Base-by-base conservation (phyloP, 192 early-diverging fungal species). In the Backusella westeae region DNA sequence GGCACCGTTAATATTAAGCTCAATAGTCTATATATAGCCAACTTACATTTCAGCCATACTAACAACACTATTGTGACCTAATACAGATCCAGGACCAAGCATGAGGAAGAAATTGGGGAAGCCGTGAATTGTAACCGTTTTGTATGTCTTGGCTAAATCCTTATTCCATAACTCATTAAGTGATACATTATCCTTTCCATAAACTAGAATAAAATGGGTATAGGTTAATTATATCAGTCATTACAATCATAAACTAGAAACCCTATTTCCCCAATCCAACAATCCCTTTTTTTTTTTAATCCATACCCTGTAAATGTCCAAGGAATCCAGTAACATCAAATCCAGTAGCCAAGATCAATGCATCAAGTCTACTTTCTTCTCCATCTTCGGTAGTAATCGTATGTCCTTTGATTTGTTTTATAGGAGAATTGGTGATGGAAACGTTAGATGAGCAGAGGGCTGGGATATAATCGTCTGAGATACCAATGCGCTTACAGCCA, bases 41-140 rank as follows among this genome's bases (percentile, higher is more conserved):
- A 36, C 46, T 53, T 72, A 72, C 71, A n/a, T 19, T 52, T 89
- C 88, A 32, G 83, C 71, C 79, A 87, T 87, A 59, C 79, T 79
- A 17, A 90, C 42, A 21, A 90, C 81, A 72, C 81, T 83, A 36
- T 84, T 82, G 56, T 90, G 87, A 41, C 85, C 86, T 12, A 90
- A 71, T 32, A 81, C 83, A 34, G 84, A 84, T 69, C 82, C 71
- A 12, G 87, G 89, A 39, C 89, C 90, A 15, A 88, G 81, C 78
- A 89, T 70, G 52, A 85, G 75, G 71, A 85, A 91, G 35, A 86
- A 59, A 69, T 90, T 90, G 9, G 89, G 89, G 35, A 85, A 87
- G 6, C 85, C 87, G 34, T 76, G 34, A 21, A 75, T 71, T 12
- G 78, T 79, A 4, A 87, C 78, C 4, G 88, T 85, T 29, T 85